Conservation (phyloP, 2,329 filamentous ascomycete species). For the Alternaria sp. region DNA sequence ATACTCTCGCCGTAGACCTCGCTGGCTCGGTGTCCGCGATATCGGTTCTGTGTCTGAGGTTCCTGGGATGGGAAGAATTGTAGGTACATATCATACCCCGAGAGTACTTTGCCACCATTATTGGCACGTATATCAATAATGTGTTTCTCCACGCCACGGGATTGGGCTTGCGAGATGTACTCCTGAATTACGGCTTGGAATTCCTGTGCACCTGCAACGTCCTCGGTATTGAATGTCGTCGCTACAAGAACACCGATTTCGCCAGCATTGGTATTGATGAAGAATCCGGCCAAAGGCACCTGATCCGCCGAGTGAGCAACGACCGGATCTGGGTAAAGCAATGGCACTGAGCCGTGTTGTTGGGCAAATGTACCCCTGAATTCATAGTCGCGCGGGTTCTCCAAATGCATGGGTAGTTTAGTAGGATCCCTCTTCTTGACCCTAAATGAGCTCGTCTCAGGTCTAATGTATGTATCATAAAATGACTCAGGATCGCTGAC, state of each 20-base stretch:
- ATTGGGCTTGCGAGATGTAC: conserved; percentile 59
- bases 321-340: conserved; percentile 49
- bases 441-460: conserved; percentile 19
- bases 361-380: conserved; percentile 30
- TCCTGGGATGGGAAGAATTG: conserved; percentile 61
- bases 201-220: conserved; percentile 27
- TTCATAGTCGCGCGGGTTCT: conserved; percentile 41
- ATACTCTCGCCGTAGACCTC: conserved; percentile 39
- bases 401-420: conserved; percentile 34
- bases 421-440: conserved; percentile 38
- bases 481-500: conserved; percentile 50
- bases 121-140: conserved; percentile 72
- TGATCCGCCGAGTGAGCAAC: conserved; percentile 41
- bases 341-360: conserved; percentile 33
- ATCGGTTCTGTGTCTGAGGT: conserved; percentile 57
- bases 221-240: conserved; percentile 50
- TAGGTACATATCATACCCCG: conserved; percentile 58
- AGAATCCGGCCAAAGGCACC: conserved; percentile 56
- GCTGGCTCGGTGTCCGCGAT: conserved; percentile 53
- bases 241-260: conserved; percentile 59
- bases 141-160: conserved; percentile 63
- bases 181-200: conserved; percentile 52
- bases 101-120: conserved; percentile 60
- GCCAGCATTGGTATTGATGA: conserved; percentile 51
- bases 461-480: conserved; percentile 48